Evolutionary conservation across 495 filamentous ascomycete species (phyloP).

Genomic region (Trichoderma parareesei): DNA sequence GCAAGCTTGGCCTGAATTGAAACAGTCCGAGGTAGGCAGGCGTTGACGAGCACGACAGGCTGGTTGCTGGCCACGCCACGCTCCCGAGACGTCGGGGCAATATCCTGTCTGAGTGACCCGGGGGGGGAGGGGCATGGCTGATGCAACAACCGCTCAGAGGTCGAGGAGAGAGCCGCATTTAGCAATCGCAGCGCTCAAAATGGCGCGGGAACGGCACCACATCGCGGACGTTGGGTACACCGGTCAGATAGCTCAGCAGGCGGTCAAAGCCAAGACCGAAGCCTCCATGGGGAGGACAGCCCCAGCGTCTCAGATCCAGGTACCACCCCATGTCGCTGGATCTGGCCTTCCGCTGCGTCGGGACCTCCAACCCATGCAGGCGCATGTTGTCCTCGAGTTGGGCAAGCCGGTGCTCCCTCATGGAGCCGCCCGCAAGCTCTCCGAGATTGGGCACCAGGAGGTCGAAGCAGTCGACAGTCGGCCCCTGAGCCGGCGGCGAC

Average conservation of each 20-base stretch:
- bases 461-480: constrained; percentile 91
- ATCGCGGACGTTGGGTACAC: constrained; percentile 78
- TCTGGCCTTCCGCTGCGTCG: constrained; percentile 16
- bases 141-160: neutral
- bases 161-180: constrained; percentile 19
- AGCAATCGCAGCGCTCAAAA: constrained; percentile 88
- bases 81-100: constrained; percentile 11
- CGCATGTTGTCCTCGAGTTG: constrained; percentile 66
- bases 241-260: constrained; percentile 76
- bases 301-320: constrained; percentile 87
- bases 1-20: constrained; percentile 9
- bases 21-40: constrained; percentile 29
- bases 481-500: constrained; percentile 7
- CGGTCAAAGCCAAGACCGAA: constrained; percentile 94
- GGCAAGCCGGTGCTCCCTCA: constrained; percentile 80
- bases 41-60: constrained; percentile 32
- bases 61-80: constrained; percentile 1
- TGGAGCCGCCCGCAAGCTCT: constrained; percentile 85
- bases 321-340: constrained; percentile 69
- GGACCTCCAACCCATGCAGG: neutral
- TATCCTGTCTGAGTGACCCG: neutral
- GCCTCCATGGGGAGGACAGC: constrained; percentile 89
- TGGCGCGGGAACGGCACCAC: constrained; percentile 84
- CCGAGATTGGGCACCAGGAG: constrained; percentile 82
- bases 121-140: neutral